Evolutionary conservation across 305 asterid species (phyloP).

Genomic region (Plantago coronopus): DNA sequence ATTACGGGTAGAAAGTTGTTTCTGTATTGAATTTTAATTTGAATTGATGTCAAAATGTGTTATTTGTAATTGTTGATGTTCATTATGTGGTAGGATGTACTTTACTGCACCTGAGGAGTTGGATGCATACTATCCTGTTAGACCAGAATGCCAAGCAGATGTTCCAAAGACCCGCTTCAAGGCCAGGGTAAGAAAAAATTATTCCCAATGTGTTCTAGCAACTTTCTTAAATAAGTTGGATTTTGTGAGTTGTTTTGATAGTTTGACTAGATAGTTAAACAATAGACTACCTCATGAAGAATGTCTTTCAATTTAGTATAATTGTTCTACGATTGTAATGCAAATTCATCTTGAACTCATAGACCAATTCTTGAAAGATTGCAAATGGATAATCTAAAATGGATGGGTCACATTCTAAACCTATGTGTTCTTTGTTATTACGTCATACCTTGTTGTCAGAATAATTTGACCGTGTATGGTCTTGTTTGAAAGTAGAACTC

Average conservation of each 20-base stretch:
- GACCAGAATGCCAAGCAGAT: slow-evolving; percentile 75
- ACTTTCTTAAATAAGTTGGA: slow-evolving; percentile 4
- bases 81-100: slow-evolving; percentile 32
- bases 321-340: neutral
- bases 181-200: slow-evolving; percentile 53
- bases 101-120: slow-evolving; percentile 59
- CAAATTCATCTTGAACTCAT: too few species aligned
- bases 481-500: slow-evolving; percentile 4
- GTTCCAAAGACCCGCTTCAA: slow-evolving; percentile 82
- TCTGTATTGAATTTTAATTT: neutral
- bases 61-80: slow-evolving; percentile 20
- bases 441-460: slow-evolving; percentile 9
- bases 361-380: neutral
- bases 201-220: neutral
- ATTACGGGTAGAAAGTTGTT: slow-evolving; percentile 22
- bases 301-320: neutral
- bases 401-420: neutral
- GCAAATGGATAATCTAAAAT: neutral
- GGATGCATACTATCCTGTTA: slow-evolving; percentile 73
- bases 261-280: neutral
- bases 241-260: neutral
- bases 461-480: slow-evolving; percentile 5
- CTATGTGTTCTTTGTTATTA: neutral
- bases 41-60: slow-evolving; percentile 9
- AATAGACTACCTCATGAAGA: too few species aligned